Evolutionary conservation across 1,139 yeast genomes (phyloP), one percentile per base, ranked within the genome.

Genomic region (Casaregolazyma lundiana): DNA sequence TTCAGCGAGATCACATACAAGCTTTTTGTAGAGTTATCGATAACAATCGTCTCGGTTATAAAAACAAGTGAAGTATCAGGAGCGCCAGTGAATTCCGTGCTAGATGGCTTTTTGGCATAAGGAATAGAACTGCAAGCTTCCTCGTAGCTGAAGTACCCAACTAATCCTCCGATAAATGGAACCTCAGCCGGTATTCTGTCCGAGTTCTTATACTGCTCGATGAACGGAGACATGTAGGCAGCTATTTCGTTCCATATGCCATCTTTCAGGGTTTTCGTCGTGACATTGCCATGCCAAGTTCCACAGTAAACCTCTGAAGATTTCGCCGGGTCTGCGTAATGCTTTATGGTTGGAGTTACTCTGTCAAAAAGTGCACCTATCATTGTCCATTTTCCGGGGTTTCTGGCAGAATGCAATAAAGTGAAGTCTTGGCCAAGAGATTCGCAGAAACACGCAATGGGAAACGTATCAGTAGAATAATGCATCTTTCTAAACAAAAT

Each of bases 71-170:
- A 84, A 38, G 88, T 76, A 62, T 87, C 96, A 0, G 95, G 95
- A 8, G 38, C 36, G 4, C 15, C 80, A 57, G 54, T 72, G 72
- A 38, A 38, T 19, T 41, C 35, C 5, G 17, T 21, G 15, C 36
- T 17, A 32, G 38, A 11, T 26, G 32, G 15, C 11, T 26, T 17
- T 8, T 30, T 13, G 18, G 29, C 15, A 13, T 32, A 35, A 20
- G 40, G 37, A 13, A 40, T 32, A n/a, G 35, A 11, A 36, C 17
- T n/a, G 26, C 43, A 15, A 84, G 89, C 62, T 22, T 41, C 44
- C 24, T 92, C 99, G 61, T 92, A 92, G 0, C 95, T 84, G 9
- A 92, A 65, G 40, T 85, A 71, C 1, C 99, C 99, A 51, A 89
- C 69, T 30, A 84, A 73, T 0, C 99, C 99, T 18, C 98, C 98